Evolutionary conservation across 768 basidiomycete genomes (phyloP).

Genomic region (Udeniomyces megalosporus): DNA sequence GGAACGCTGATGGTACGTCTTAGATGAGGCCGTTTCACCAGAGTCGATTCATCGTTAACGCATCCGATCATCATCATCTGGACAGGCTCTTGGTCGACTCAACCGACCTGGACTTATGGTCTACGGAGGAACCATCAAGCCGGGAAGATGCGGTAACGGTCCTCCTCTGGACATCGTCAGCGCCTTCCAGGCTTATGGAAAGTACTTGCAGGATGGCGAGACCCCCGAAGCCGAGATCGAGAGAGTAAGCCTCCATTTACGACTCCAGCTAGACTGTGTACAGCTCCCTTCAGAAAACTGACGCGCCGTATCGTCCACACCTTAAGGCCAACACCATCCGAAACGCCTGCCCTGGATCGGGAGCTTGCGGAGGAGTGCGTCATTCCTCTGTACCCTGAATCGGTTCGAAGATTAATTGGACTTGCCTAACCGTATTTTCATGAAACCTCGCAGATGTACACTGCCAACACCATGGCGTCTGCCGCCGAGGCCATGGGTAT

Average conservation of each 20-base stretch:
- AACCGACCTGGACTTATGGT: conserved; percentile 97
- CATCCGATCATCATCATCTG: no score
- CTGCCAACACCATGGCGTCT: conserved; percentile 95
- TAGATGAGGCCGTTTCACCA: no score
- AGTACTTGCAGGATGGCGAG: conserved; percentile 78
- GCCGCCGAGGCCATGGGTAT: conserved; percentile 90
- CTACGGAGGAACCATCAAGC: conserved; percentile 86
- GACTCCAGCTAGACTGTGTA: no score
- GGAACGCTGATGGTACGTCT: conserved; percentile 61
- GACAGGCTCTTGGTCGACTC: conserved; percentile 63
- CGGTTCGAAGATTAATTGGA: conserved; percentile 13
- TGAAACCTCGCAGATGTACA: conserved; percentile 99
- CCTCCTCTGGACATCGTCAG: conserved; percentile 89
- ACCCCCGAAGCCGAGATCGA: conserved; percentile 65
- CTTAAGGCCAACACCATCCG: conserved; percentile 52
- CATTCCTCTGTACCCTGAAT: not conserved
- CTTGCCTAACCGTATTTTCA: not conserved
- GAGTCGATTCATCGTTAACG: no score
- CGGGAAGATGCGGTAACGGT: conserved; percentile 62
- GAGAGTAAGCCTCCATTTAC: conserved; percentile 34
- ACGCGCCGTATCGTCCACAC: not conserved
- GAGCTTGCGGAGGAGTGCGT: conserved; percentile 91
- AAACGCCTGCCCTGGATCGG: conserved; percentile 90
- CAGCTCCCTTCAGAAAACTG: no score
- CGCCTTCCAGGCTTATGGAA: conserved; percentile 94